Percentiles rank a stretch among this genome's conserved stretches.
phyloP scores from a whole-genome alignment of 768 basidiomycete genomes.

The Mycena epipterygia region DNA sequence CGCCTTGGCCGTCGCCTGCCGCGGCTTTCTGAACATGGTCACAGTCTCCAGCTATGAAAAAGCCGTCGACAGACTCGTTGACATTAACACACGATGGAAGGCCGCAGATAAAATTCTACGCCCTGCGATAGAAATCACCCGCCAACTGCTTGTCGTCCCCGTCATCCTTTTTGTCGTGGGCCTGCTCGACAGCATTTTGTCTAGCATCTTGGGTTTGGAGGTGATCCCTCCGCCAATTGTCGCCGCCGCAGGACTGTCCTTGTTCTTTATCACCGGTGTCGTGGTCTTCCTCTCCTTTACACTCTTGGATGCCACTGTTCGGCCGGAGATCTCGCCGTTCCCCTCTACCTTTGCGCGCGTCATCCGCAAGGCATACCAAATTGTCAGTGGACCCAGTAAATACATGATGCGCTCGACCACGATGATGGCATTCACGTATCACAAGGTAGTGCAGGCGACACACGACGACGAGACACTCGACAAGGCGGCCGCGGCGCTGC shows the following conservation, averaged over 20 bases:
- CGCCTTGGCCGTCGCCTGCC: too few relatives aligned
- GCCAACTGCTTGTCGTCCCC: too few relatives aligned
- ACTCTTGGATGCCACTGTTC: neutral
- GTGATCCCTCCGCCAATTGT: neutral
- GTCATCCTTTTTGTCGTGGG: too few relatives aligned
- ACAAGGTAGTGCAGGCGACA: constrained; percentile 15
- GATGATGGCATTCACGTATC: neutral
- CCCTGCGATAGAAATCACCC: too few relatives aligned
- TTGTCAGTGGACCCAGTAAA: neutral
- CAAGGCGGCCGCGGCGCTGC: constrained; percentile 30
- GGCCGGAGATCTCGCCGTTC: neutral
- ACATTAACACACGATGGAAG: too few relatives aligned
- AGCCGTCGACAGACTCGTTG: too few relatives aligned
- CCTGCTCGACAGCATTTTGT: neutral
- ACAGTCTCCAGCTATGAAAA: too few relatives aligned
- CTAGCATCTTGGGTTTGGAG: neutral
- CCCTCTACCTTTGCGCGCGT: neutral
- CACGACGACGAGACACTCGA: constrained; percentile 20
- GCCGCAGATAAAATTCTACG: too few relatives aligned
- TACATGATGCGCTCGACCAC: too few relatives aligned
- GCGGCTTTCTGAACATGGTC: too few relatives aligned
- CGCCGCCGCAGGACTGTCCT: neutral
- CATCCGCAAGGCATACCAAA: neutral
- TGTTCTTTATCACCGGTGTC: neutral
- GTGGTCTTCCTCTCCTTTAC: neutral